These are phyloP conservation scores for Micractinium sp. DNA, from an alignment of 139 green algal genomes.

Conservation along the genomic window DNA sequence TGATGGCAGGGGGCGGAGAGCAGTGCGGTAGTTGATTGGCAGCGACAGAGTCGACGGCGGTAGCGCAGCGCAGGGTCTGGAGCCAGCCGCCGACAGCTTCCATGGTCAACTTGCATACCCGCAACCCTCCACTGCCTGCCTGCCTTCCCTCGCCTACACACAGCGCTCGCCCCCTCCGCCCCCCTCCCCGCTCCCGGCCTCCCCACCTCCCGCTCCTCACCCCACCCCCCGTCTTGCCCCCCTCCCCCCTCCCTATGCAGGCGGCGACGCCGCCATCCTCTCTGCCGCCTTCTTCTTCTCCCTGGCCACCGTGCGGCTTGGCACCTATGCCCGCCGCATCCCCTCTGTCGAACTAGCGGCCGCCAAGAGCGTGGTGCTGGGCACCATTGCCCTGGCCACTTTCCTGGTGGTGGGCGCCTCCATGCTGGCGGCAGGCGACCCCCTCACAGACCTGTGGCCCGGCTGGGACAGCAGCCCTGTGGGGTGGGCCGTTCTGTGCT, in stretches of 20 bases:
- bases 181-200: no score
- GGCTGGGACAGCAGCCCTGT: constrained; percentile 20
- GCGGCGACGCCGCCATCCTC: constrained; percentile 33
- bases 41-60: no score
- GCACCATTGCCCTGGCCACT: constrained; percentile 1
- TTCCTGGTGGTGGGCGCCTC: background rate
- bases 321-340: constrained; percentile 37
- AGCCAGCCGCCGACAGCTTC: no score
- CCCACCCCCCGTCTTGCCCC: background rate
- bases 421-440: background rate
- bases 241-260: background rate
- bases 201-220: background rate
- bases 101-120: no score
- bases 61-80: no score
- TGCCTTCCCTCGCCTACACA: no score
- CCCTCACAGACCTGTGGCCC: constrained; percentile 27
- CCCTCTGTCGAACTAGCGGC: constrained; percentile 39
- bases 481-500: constrained; percentile 32
- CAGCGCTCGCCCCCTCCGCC: no score
- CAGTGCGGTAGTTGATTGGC: no score
- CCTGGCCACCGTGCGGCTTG: constrained; percentile 48
- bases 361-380: constrained; percentile 45
- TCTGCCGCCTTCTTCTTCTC: constrained; percentile 48
- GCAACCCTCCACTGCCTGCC: no score
- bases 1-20: no score